A percentile compares a stretch with the other conserved stretches of the same genome.
These are phyloP conservation scores for Cercophora scortea DNA, from an alignment of 495 filamentous ascomycete genomes.

Conservation along the genomic window DNA sequence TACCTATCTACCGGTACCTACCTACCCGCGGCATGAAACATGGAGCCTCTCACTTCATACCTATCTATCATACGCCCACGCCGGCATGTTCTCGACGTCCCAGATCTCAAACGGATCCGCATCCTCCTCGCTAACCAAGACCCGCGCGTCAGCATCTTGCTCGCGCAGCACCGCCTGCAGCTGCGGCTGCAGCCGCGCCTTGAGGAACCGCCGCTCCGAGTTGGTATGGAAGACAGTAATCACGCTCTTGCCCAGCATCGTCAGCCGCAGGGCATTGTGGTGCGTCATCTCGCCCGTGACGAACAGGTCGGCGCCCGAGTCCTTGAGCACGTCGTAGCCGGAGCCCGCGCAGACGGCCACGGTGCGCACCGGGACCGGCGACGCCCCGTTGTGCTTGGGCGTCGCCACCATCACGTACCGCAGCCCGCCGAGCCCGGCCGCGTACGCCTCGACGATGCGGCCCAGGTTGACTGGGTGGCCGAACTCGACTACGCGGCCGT, in stretches of 20 bases:
- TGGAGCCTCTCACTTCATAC: background rate
- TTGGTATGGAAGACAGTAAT: slow-evolving; percentile 87
- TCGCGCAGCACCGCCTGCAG: slow-evolving; percentile 48
- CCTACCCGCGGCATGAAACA: background rate
- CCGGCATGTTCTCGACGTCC: slow-evolving; percentile 20
- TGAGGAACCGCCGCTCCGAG: slow-evolving; percentile 75
- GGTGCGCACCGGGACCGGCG: slow-evolving; percentile 10
- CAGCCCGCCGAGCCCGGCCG: slow-evolving; percentile 26
- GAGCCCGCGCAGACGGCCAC: slow-evolving; percentile 77
- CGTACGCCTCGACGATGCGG: slow-evolving; percentile 48
- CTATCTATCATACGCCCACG: slow-evolving; percentile 6
- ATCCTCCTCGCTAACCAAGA: slow-evolving; percentile 72
- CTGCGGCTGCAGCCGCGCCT: slow-evolving; percentile 57
- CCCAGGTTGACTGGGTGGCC: slow-evolving; percentile 47
- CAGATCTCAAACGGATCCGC: slow-evolving; percentile 55
- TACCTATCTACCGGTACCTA: background rate
- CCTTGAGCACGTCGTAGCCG: slow-evolving; percentile 64
- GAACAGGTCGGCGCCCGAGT: slow-evolving; percentile 62
- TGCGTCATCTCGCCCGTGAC: slow-evolving; percentile 93
- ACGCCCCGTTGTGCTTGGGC: slow-evolving; percentile 14
- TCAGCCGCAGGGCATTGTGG: slow-evolving; percentile 79
- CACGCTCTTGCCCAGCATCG: slow-evolving; percentile 79
- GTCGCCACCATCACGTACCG: slow-evolving; percentile 33
- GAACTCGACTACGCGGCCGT: slow-evolving; percentile 68
- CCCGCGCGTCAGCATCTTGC: slow-evolving; percentile 43